A percentile compares a stretch with the other conserved stretches of the same genome.
These are phyloP conservation scores for Medicago lupulina DNA, from an alignment of 306 rosid species.

Conservation along the genomic window DNA sequence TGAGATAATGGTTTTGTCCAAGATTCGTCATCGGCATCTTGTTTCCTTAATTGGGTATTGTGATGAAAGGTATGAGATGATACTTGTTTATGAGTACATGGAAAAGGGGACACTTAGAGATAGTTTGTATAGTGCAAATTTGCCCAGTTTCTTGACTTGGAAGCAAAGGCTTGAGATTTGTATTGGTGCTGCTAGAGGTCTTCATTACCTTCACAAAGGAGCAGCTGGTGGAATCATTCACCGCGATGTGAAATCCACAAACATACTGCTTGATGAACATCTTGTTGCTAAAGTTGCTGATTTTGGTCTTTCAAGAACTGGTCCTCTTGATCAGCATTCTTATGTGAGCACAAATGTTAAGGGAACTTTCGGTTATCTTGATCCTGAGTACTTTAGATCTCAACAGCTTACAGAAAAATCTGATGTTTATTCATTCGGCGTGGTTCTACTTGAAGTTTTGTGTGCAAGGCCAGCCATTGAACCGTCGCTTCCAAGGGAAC, in stretches of 20 bases:
- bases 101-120: conserved; percentile 59
- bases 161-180: conserved; percentile 64
- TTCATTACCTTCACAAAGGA: conserved; percentile 64
- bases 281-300: conserved; percentile 63
- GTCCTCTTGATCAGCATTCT: conserved; percentile 50
- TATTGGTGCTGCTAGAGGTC: conserved; percentile 60
- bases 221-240: conserved; percentile 60
- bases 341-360: conserved; percentile 51
- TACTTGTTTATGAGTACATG: conserved; percentile 60
- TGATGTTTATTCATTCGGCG: conserved; percentile 66
- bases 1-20: conserved; percentile 61
- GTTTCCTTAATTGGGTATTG: conserved; percentile 65
- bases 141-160: conserved; percentile 47
- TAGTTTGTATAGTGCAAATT: conserved; percentile 44
- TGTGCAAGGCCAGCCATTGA: conserved; percentile 60
- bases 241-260: conserved; percentile 64
- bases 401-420: conserved; percentile 60
- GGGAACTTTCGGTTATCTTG: conserved; percentile 66
- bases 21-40: conserved; percentile 61
- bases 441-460: conserved; percentile 60
- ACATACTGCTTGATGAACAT: conserved; percentile 59
- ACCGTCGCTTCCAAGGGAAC: conserved; percentile 39
- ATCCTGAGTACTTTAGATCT: conserved; percentile 58
- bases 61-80: conserved; percentile 60
- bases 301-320: conserved; percentile 61